These are phyloP conservation scores for Kwoniella bestiolae DNA, from an alignment of 768 basidiomycete genomes.

Conservation along the genomic window DNA sequence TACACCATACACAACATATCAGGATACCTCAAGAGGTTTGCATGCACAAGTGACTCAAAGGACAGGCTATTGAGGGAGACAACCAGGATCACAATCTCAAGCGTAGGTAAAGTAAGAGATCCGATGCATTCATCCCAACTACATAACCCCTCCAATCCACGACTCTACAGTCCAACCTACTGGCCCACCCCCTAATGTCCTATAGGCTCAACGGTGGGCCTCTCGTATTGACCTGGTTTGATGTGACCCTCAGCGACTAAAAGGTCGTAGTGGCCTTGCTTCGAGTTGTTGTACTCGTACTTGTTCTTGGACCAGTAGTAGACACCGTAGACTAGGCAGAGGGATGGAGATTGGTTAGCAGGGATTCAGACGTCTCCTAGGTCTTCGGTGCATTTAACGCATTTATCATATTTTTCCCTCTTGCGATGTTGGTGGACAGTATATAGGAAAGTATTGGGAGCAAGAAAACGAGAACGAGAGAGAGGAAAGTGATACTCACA, in stretches of 20 bases:
- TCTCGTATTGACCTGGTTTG: conserved; percentile 28
- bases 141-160: background rate
- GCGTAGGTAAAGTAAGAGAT: background rate
- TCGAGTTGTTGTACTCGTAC: conserved; percentile 56
- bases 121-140: background rate
- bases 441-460: too few relatives aligned
- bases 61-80: too few relatives aligned
- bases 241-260: conserved; percentile 35
- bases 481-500: conserved; percentile 63
- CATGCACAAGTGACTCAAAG: too few relatives aligned
- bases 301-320: conserved; percentile 76
- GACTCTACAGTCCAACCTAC: background rate
- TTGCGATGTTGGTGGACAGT: too few relatives aligned
- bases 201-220: conserved; percentile 23
- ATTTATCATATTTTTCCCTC: too few relatives aligned
- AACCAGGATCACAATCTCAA: too few relatives aligned
- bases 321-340: conserved; percentile 68
- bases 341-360: too few relatives aligned
- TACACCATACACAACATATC: background rate
- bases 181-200: conserved; percentile 25
- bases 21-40: background rate
- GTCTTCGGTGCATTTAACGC: too few relatives aligned
- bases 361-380: too few relatives aligned
- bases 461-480: too few relatives aligned
- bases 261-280: conserved; percentile 51